phyloP scores from a whole-genome alignment of 495 filamentous ascomycete genomes.

The Tetracladium marchalianum region DNA sequence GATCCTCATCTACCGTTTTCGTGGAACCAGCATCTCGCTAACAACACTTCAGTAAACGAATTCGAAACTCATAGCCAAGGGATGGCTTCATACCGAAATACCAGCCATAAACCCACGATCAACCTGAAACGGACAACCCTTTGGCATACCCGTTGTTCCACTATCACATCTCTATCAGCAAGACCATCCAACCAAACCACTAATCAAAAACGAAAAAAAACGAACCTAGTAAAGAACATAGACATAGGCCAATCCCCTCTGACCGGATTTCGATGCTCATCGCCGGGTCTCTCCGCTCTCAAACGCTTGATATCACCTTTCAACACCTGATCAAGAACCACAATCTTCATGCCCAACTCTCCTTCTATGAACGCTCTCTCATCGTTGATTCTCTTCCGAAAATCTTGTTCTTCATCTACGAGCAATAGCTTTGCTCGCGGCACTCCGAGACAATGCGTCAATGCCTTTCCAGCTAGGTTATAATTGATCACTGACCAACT shows the following conservation, averaged over 20 bases:
- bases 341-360: constrained; percentile 42
- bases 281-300: constrained; percentile 36
- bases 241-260: constrained; percentile 41
- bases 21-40: constrained; percentile 32
- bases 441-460: constrained; percentile 61
- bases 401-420: constrained; percentile 52
- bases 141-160: constrained; percentile 44
- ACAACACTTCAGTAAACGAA: constrained; percentile 8
- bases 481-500: constrained; percentile 52
- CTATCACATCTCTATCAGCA: not conserved
- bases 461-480: constrained; percentile 52
- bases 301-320: constrained; percentile 38
- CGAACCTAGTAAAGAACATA: constrained; percentile 56
- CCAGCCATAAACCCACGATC: constrained; percentile 20
- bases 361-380: constrained; percentile 33
- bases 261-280: constrained; percentile 37
- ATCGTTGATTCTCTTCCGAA: constrained; percentile 45
- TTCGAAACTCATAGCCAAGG: not conserved
- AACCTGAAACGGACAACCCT: constrained; percentile 27
- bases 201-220: not conserved
- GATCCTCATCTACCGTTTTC: constrained; percentile 40
- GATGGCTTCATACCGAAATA: not conserved
- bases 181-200: not conserved
- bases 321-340: constrained; percentile 37
- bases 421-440: constrained; percentile 48